A percentile compares a stretch with the other conserved stretches of the same genome.
Evolutionary conservation across 345 rosid species (phyloP).

Genomic region (Camelina sativa): DNA sequence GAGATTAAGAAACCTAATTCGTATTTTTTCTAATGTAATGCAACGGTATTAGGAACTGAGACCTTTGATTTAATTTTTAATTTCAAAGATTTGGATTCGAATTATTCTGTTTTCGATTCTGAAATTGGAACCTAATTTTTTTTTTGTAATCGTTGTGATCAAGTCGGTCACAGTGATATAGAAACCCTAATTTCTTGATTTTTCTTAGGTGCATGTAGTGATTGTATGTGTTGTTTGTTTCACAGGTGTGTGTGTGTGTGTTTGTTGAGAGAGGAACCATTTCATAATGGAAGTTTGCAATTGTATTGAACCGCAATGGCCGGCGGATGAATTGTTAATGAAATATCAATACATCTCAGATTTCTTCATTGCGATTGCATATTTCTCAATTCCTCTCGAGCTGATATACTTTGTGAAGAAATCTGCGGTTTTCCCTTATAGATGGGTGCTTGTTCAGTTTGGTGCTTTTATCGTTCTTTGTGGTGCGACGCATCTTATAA

Average conservation of each 20-base stretch:
- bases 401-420: slow-evolving; percentile 96
- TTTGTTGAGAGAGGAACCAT: slow-evolving; percentile 47
- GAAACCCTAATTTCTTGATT: slow-evolving; percentile 13
- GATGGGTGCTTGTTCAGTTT: slow-evolving; percentile 99
- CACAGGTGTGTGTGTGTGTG: slow-evolving; percentile 38
- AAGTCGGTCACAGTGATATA: background rate
- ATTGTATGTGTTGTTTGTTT: slow-evolving; percentile 3
- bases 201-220: background rate
- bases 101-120: background rate
- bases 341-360: slow-evolving; percentile 98
- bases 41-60: background rate
- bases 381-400: slow-evolving; percentile 96
- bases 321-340: slow-evolving; percentile 91
- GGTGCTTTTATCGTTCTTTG: slow-evolving; percentile 99
- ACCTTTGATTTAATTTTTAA: too few species aligned
- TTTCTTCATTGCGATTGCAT: slow-evolving; percentile 97
- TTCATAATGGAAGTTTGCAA: slow-evolving; percentile 78
- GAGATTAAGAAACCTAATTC: slow-evolving; percentile 12
- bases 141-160: slow-evolving; percentile 9
- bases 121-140: background rate
- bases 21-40: background rate
- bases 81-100: slow-evolving; percentile 18
- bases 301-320: slow-evolving; percentile 94
- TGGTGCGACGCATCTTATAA: slow-evolving; percentile 96
- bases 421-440: slow-evolving; percentile 87